Base-by-base conservation (phyloP, 2,329 filamentous ascomycete genomes). In the Sclerotinia borealis region DNA sequence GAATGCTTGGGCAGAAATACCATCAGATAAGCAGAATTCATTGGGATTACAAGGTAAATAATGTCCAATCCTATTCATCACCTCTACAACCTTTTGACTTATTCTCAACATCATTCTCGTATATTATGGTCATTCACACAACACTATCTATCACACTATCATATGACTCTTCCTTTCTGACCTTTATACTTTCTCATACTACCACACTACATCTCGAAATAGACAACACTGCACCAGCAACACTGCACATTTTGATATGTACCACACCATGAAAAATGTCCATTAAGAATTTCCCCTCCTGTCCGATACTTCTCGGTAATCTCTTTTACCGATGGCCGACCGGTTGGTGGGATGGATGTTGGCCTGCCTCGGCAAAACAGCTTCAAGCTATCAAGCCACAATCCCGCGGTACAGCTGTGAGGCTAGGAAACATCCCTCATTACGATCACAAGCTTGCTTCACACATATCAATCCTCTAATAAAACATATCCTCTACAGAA, bases 311-410 rank as follows among this genome's bases (percentile, higher is more conserved):
- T n/a, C n/a, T 58, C 54, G 54, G 56, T 36, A 50, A 50, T 50
- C 4, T 36, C 2, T n/a, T 54, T 54, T 47, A 50, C 59, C 59
- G 49, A 55, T 45, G 59, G 25, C 9, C 41, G 50, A 58, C 13
- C 27, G 6, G 8, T 36, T 7, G 37, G 49, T 34, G 25, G 25
- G 31, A 10, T 19, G 9, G 9, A 27, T 61, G 19, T 56, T 62
- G 59, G 59, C 50, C 50, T 62, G 19, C 59, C 59, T 62, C 59
- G 59, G 59, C 50, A 56, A 56, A 56, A 54, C 19, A 29, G 36
- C 15, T 8, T 36, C 13, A 55, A 37, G 49, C 19, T 25, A 27
- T 27, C 47, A 54, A 39, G 51, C 36, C 37, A 41, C 31, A 55
- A 41, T 37, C 37, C 37, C 51, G 37, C 56, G 41, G 56, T 50